phyloP scores from a whole-genome alignment of 805 yeast species.

The Barnettozyma sp. region DNA sequence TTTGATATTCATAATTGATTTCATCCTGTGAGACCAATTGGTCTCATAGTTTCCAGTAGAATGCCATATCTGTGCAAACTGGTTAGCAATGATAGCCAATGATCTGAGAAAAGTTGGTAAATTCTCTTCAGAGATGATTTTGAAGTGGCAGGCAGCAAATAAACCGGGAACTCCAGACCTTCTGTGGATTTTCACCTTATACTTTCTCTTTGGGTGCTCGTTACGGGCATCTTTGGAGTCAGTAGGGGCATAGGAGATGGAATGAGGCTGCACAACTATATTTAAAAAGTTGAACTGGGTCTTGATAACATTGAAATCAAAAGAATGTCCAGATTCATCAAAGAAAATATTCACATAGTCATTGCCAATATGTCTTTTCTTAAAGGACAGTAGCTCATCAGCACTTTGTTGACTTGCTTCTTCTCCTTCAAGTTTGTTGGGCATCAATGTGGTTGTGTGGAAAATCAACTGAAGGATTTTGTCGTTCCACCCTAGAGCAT shows the following conservation, averaged over 20 bases:
- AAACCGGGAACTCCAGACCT: conserved; percentile 69
- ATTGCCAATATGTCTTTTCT: conserved; percentile 84
- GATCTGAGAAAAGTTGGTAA: conserved; percentile 62
- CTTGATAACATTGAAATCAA: conserved; percentile 62
- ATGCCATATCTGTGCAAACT: conserved; percentile 74
- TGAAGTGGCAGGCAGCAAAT: conserved; percentile 69
- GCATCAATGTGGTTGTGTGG: conserved; percentile 83
- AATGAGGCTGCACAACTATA: conserved; percentile 66
- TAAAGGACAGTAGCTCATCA: conserved; percentile 36
- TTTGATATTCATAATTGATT: conserved; percentile 39
- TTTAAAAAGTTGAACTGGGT: conserved; percentile 81
- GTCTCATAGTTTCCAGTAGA: conserved; percentile 47
- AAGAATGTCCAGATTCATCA: conserved; percentile 64
- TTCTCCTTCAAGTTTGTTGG: conserved; percentile 28
- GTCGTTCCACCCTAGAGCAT: conserved; percentile 65
- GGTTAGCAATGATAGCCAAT: conserved; percentile 55
- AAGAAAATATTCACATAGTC: conserved; percentile 74
- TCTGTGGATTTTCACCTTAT: conserved; percentile 57
- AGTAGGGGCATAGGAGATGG: conserved; percentile 23
- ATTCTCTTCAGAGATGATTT: conserved; percentile 53
- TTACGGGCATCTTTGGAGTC: conserved; percentile 15
- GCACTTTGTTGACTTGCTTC: conserved; percentile 37
- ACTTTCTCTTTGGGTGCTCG: conserved; percentile 34
- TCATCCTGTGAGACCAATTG: conserved; percentile 63
- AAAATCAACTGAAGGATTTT: conserved; percentile 64